Evolutionary conservation across 305 asterid species (phyloP).

Genomic region (Solanum chacoense): DNA sequence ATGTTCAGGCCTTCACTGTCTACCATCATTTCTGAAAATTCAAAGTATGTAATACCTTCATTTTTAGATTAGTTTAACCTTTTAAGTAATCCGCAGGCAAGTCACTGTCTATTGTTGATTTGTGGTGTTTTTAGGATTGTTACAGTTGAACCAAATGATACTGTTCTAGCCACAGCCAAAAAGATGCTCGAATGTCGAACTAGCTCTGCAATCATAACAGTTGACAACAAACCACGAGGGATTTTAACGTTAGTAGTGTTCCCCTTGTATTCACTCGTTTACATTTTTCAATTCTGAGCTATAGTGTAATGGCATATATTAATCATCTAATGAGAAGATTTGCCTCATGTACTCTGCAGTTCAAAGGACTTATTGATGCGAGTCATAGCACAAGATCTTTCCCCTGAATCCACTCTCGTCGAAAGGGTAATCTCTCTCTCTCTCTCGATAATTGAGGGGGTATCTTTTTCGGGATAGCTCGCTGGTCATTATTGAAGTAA

Average conservation of each 20-base stretch:
- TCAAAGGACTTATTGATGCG: slow-evolving; percentile 93
- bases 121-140: slow-evolving; percentile 42
- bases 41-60: slow-evolving; percentile 92
- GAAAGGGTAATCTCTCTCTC: slow-evolving; percentile 52
- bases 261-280: neutral
- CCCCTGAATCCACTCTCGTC: slow-evolving; percentile 69
- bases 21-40: slow-evolving; percentile 74
- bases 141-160: slow-evolving; percentile 68
- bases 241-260: slow-evolving; percentile 68
- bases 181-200: slow-evolving; percentile 60
- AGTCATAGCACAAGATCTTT: slow-evolving; percentile 80
- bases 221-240: slow-evolving; percentile 83
- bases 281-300: neutral
- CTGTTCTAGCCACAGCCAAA: slow-evolving; percentile 66
- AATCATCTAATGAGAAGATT: neutral
- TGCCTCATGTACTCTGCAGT: slow-evolving; percentile 20
- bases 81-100: neutral
- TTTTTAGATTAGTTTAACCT: slow-evolving; percentile 13
- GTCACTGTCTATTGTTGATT: neutral
- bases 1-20: slow-evolving; percentile 91
- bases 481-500: neutral
- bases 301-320: neutral
- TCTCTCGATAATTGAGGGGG: neutral
- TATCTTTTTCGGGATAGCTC: neutral
- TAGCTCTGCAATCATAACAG: slow-evolving; percentile 62